Conservation (phyloP, 106 monocot genomes). For the Dioscorea zingiberensis region DNA sequence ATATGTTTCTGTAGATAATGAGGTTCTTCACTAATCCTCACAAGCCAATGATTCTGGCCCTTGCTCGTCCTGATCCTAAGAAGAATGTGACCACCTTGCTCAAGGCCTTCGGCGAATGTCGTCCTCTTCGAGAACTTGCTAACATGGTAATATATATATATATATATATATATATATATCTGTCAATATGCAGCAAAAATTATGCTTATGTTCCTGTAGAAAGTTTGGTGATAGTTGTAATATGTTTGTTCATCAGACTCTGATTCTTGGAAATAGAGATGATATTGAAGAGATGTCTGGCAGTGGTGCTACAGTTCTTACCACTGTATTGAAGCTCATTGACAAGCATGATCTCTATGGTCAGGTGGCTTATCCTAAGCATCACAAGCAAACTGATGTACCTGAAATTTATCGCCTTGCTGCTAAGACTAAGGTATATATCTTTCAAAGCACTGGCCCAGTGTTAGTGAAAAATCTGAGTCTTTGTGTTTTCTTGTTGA, state of each 20-base stretch:
- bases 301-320: slow-evolving; percentile 40
- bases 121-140: slow-evolving; percentile 55
- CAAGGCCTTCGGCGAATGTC: slow-evolving; percentile 69
- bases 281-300: slow-evolving; percentile 69
- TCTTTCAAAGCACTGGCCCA: too few species aligned
- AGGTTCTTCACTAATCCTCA: slow-evolving; percentile 80
- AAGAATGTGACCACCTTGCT: slow-evolving; percentile 71
- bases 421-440: slow-evolving; percentile 32
- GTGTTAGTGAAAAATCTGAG: too few species aligned
- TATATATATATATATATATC: neutral
- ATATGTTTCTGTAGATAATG: slow-evolving; percentile 30
- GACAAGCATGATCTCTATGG: slow-evolving; percentile 75
- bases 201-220: too few species aligned
- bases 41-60: slow-evolving; percentile 81
- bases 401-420: slow-evolving; percentile 73
- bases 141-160: slow-evolving; percentile 45
- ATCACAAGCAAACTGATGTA: slow-evolving; percentile 67
- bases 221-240: too few species aligned
- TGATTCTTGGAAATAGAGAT: slow-evolving; percentile 71
- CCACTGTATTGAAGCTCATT: slow-evolving; percentile 64
- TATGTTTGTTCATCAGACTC: slow-evolving; percentile 28
- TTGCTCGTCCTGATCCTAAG: slow-evolving; percentile 75
- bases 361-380: slow-evolving; percentile 74
- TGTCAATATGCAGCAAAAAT: neutral
- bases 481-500: neutral